A percentile compares a stretch with the other conserved stretches of the same genome.
Evolutionary conservation across 176 grass and related monocot genomes (phyloP).

Genomic region (Olyra latifolia): DNA sequence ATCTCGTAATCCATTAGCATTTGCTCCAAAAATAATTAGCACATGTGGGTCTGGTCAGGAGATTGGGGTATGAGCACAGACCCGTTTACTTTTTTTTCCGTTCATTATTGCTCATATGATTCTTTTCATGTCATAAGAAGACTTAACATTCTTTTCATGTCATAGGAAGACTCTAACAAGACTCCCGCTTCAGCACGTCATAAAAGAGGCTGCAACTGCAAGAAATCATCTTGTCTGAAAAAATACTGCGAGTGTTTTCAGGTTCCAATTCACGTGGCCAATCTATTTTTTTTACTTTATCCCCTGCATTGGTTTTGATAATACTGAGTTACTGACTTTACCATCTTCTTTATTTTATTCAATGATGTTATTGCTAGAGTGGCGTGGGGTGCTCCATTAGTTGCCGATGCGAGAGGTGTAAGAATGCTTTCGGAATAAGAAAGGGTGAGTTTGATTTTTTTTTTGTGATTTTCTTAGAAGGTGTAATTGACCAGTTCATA

Average conservation of each 20-base stretch:
- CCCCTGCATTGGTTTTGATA: constrained; percentile 24
- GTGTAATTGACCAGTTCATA: background rate
- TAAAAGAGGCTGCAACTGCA: constrained; percentile 97
- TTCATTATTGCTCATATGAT: constrained; percentile 30
- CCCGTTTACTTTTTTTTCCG: constrained; percentile 19
- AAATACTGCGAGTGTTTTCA: constrained; percentile 99
- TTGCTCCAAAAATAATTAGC: constrained; percentile 92
- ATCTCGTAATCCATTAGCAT: constrained; percentile 97
- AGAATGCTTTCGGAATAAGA: constrained; percentile 89
- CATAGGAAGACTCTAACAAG: constrained; percentile 76
- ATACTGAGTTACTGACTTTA: constrained; percentile 30
- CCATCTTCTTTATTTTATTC: constrained; percentile 28
- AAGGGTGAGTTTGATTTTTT: constrained; percentile 58
- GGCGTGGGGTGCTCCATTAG: constrained; percentile 86
- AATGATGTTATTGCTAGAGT: constrained; percentile 41
- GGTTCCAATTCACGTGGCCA: constrained; percentile 45
- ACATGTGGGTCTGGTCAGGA: constrained; percentile 65
- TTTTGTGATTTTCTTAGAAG: constrained; percentile 1
- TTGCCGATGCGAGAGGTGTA: constrained; percentile 92
- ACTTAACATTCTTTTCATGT: constrained; percentile 48
- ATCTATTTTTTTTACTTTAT: constrained; percentile 29
- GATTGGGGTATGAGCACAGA: constrained; percentile 49
- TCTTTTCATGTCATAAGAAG: constrained; percentile 50
- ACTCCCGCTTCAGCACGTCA: constrained; percentile 93
- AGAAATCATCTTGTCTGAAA: constrained; percentile 88